Percentiles rank a stretch among this genome's conserved stretches.
Conservation (phyloP, 2,329 filamentous ascomycete genomes). For the Pseudocercospora pini-densiflorae region DNA sequence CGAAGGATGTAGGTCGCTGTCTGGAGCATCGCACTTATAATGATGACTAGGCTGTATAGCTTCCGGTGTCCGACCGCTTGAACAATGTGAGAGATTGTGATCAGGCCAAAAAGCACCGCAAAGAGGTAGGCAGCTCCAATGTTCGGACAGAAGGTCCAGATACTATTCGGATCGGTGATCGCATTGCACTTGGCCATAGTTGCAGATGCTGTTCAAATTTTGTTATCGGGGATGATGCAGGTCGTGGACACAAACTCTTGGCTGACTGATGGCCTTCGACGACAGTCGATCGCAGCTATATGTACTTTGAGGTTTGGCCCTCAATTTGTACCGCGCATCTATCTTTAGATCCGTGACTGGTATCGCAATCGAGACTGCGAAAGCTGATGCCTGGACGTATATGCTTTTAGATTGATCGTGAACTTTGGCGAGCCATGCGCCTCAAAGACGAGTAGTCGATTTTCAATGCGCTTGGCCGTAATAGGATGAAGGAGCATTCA, state of each 20-base stretch:
- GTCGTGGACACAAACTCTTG: no score
- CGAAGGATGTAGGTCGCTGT: neutral
- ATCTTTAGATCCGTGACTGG: neutral
- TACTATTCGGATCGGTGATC: neutral
- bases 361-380: neutral
- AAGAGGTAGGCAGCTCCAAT: neutral
- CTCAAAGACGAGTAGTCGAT: no score
- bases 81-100: neutral
- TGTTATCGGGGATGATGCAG: neutral
- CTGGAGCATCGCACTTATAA: neutral
- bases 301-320: no score
- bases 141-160: constrained; percentile 1
- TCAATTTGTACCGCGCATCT: no score
- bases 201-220: neutral
- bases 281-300: no score
- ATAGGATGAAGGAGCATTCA: neutral
- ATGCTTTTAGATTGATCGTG: neutral
- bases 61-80: neutral
- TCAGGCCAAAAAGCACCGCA: neutral
- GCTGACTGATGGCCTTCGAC: no score
- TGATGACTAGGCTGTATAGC: neutral
- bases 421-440: neutral
- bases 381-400: neutral
- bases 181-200: neutral
- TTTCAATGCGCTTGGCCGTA: no score